Evolutionary conservation across 2,329 filamentous ascomycete species (phyloP).

Genomic region (Huntiella decipiens): DNA sequence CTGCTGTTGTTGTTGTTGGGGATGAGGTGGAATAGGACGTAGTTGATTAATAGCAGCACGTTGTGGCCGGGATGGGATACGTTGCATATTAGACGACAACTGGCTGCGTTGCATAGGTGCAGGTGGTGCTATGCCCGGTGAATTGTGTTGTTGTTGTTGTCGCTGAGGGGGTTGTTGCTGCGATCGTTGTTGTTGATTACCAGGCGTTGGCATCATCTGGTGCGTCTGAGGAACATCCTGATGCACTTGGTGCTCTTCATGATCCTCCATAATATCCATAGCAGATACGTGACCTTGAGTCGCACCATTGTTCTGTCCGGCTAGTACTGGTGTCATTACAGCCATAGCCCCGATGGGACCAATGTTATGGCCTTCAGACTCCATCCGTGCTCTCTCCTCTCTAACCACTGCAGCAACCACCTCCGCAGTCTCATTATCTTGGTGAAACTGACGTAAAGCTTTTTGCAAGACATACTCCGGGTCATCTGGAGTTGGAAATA

Average conservation of each 20-base stretch:
- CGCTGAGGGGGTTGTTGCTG: background rate
- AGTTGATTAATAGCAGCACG: too few relatives aligned
- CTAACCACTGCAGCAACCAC: constrained; percentile 35
- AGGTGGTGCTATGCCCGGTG: too few relatives aligned
- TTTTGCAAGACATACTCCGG: constrained; percentile 40
- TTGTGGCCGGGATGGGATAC: too few relatives aligned
- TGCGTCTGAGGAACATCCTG: background rate
- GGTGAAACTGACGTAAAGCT: constrained; percentile 37
- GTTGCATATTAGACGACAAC: too few relatives aligned
- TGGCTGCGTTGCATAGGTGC: too few relatives aligned
- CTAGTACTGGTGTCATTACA: too few relatives aligned
- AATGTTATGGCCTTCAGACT: constrained; percentile 18
- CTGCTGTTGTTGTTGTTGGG: background rate
- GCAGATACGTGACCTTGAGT: too few relatives aligned
- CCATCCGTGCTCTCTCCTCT: constrained; percentile 31
- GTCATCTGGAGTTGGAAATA: constrained; percentile 24
- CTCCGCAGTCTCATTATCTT: constrained; percentile 39
- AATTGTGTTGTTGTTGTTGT: background rate
- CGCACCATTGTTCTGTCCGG: too few relatives aligned
- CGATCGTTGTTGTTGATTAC: background rate
- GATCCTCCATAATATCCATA: background rate
- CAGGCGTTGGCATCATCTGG: background rate
- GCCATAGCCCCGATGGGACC: background rate
- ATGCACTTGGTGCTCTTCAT: background rate
- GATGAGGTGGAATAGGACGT: too few relatives aligned